Conservation (phyloP, 345 rosid genomes). For the Corchorus capsularis region DNA sequence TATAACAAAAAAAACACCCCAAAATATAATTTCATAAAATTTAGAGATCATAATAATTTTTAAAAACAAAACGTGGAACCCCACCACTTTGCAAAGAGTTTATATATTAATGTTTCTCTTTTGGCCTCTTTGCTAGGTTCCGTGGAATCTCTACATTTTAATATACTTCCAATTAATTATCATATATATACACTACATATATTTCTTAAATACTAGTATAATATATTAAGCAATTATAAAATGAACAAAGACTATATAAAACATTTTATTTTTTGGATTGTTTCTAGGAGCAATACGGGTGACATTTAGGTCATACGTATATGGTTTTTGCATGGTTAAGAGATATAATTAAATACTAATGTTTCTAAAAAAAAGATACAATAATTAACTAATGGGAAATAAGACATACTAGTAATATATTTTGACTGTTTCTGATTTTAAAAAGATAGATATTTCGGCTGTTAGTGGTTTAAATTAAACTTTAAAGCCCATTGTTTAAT, state of each 20-base stretch:
- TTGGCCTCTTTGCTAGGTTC: conserved; percentile 27
- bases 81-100: conserved; percentile 33
- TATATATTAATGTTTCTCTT: background rate
- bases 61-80: conserved; percentile 21
- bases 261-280: background rate
- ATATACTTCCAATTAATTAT: background rate
- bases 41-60: background rate
- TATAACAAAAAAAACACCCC: background rate
- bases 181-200: background rate
- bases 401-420: background rate
- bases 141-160: conserved; percentile 39
- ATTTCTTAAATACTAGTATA: background rate
- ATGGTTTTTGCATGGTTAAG: background rate
- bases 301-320: background rate
- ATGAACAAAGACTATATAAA: background rate
- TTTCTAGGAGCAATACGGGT: background rate
- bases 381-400: background rate
- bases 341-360: background rate
- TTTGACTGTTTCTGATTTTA: background rate
- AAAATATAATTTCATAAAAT: background rate
- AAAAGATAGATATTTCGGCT: background rate
- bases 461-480: no score
- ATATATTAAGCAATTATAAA: background rate
- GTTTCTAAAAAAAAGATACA: no score
- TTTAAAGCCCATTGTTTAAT: background rate